Base-by-base conservation (phyloP, 2,329 filamentous ascomycete genomes). In the Lojkania enalia region DNA sequence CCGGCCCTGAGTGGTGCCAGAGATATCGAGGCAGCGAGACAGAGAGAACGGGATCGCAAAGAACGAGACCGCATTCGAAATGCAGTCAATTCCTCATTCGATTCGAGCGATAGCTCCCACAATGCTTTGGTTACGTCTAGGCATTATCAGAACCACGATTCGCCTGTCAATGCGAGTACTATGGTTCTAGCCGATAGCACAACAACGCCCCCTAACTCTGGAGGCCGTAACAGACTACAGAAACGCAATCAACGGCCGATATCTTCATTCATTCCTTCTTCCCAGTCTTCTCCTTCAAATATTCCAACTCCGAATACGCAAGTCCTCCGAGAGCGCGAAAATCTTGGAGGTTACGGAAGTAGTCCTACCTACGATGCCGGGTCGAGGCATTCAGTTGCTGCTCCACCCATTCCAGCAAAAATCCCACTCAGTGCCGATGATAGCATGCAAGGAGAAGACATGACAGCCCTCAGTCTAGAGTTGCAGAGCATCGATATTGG, bases 391-490 rank as follows among this genome's bases (percentile, higher is more conserved):
- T 54, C 53, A 1, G 44, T 50, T 14, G 71, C 66, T 14, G 74
- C 72, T 0, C 85, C 86, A 11, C 81, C 83, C 0, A 78, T 88
- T 37, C 86, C 86, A 3, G 84, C 84, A n/a, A 89, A 89, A 69
- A 73, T 88, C 6, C 84, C 85, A 1, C 66, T 86, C 16, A 62
- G 67, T 57, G 55, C 78, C 75, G 69, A 66, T 4, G 69, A 71
- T 23, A 58, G 71, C 66, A 35, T 51, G 21, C 42, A 45, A 39
- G 70, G 65, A 13, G 67, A 70, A 19, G 77, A 77, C 44, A 74
- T 81, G 51, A 76, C 77, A 67, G 81, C 85, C 15, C 70, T 91
- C 40, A 79, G 86, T 68, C 77, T 88, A 51, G 87, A 91, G 70
- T 80, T 91, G 76, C 83, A 68, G 49, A 71, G 64, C 52, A 75